Percentiles rank a stretch among this genome's conserved stretches.
phyloP scores from a whole-genome alignment of 169 alveolate species.

The Eimeria brunetti region DNA sequence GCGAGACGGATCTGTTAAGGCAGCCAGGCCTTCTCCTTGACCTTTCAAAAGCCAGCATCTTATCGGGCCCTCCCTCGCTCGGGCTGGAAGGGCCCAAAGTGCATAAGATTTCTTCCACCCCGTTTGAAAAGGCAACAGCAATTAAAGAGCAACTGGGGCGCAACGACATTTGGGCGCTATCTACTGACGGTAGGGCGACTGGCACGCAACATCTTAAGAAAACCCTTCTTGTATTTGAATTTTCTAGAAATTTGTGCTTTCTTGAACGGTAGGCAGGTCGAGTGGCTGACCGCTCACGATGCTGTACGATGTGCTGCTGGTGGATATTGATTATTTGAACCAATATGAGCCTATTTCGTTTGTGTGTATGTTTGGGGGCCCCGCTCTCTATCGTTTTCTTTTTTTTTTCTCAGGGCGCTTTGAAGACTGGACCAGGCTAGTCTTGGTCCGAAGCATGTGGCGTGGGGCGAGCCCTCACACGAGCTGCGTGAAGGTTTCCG shows the following conservation, averaged over 20 bases:
- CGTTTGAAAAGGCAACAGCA: background rate
- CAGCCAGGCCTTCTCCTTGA: constrained; percentile 32
- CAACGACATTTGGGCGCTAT: constrained; percentile 62
- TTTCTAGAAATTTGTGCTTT: background rate
- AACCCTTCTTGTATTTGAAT: background rate
- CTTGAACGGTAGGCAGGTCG: background rate
- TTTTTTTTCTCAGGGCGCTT: constrained; percentile 7
- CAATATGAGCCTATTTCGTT: background rate
- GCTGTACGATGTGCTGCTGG: background rate
- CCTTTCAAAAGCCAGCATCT: constrained; percentile 36
- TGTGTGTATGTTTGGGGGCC: background rate
- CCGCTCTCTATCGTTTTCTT: background rate
- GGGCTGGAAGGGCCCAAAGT: background rate
- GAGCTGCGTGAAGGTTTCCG: constrained; percentile 47
- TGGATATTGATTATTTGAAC: background rate
- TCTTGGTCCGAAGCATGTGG: constrained; percentile 59
- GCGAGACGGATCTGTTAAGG: background rate
- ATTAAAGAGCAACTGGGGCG: constrained; percentile 45
- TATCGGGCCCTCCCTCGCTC: background rate
- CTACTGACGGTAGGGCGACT: constrained; percentile 3
- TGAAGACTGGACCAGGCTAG: constrained; percentile 50
- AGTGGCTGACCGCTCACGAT: background rate
- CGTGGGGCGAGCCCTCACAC: constrained; percentile 63
- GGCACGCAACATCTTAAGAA: background rate
- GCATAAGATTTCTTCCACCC: background rate